Evolutionary conservation across 495 filamentous ascomycete species (phyloP).

Genomic region (Tuber borchii): DNA sequence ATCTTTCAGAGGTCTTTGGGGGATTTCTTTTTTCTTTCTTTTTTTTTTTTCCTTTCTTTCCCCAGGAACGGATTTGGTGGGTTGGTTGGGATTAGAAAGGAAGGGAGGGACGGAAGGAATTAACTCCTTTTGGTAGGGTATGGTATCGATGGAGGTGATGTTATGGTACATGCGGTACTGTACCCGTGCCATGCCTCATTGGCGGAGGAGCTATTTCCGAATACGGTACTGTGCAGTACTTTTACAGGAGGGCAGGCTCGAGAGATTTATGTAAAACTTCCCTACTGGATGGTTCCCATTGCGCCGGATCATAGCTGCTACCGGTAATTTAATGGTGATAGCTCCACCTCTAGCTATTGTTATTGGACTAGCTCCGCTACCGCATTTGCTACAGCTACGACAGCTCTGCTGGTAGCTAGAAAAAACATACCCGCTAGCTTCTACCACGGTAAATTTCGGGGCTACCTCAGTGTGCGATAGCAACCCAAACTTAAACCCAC

Average conservation of each 20-base stretch:
- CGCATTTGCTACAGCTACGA: background rate
- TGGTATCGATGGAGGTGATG: background rate
- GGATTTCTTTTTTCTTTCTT: background rate
- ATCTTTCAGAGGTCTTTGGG: background rate
- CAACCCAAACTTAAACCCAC: too few species aligned
- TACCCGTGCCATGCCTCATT: background rate
- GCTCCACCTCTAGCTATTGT: too few species aligned
- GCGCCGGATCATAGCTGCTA: background rate
- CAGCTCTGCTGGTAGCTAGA: background rate
- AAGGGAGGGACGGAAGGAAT: background rate
- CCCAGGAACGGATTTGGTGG: background rate
- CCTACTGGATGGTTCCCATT: background rate
- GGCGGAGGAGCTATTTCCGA: background rate
- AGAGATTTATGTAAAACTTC: background rate
- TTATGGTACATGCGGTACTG: background rate
- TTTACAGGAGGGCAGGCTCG: background rate
- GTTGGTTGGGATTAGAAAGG: background rate
- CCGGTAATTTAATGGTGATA: background rate
- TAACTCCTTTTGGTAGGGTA: background rate
- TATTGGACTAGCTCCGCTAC: too few species aligned
- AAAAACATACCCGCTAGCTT: background rate
- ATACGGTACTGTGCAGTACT: background rate
- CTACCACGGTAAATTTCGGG: too few species aligned
- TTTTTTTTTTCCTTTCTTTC: background rate
- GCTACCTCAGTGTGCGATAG: too few species aligned